phyloP scores from a whole-genome alignment of 441 rosid genomes.

The Gossypium lobatum region DNA sequence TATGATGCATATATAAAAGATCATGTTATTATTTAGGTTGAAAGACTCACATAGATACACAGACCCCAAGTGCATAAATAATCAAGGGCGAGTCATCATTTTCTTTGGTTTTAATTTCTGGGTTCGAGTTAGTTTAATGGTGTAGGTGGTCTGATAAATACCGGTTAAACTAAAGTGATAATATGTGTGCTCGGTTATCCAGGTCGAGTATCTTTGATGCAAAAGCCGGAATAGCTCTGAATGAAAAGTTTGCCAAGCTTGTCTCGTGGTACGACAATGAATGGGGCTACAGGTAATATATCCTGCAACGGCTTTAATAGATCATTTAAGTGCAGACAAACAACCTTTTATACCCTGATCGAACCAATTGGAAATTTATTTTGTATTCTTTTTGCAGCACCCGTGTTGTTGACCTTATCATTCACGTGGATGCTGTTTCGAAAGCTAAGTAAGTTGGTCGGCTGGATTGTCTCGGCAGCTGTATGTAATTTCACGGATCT shows the following conservation, averaged over 20 bases:
- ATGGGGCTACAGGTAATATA: conserved; percentile 57
- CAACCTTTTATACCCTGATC: neutral
- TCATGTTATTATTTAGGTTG: neutral
- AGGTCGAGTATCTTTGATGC: conserved; percentile 75
- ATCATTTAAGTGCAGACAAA: neutral
- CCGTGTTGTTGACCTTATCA: conserved; percentile 65
- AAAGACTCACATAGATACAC: neutral
- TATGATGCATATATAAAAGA: neutral
- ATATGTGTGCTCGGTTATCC: neutral
- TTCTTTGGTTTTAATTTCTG: neutral
- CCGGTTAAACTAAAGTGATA: neutral
- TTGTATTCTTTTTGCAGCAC: conserved; percentile 34
- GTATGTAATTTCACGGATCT: neutral
- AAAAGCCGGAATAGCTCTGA: conserved; percentile 69
- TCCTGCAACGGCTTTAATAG: neutral
- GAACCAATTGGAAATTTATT: neutral
- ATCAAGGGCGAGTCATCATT: too few relatives aligned
- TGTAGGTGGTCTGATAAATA: neutral
- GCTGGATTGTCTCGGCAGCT: neutral
- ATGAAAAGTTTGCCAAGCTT: conserved; percentile 39
- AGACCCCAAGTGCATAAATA: too few relatives aligned
- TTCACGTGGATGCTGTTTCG: conserved; percentile 34
- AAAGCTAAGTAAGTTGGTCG: conserved; percentile 18
- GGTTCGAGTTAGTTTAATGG: neutral
- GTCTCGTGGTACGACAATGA: conserved; percentile 69